phyloP scores from a whole-genome alignment of 1,284 basidiomycete species.

The Leccinum pallidistipes region DNA sequence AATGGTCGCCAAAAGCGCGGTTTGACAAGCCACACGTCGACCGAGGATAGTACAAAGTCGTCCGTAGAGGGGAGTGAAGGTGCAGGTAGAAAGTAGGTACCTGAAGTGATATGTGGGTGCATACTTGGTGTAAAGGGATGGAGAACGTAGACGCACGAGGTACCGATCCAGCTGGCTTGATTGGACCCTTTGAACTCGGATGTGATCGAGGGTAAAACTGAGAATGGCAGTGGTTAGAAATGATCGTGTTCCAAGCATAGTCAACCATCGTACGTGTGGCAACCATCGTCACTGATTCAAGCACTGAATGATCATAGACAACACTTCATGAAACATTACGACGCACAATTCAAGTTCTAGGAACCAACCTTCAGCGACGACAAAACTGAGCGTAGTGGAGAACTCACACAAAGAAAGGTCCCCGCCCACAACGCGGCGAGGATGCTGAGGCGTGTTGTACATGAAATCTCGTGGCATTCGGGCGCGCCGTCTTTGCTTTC shows the following conservation, averaged over 20 bases:
- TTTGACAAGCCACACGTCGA: constrained; percentile 13
- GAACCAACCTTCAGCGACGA: not conserved
- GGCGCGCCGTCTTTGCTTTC: not conserved
- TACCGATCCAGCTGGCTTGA: constrained; percentile 23
- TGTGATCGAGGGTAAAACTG: constrained; percentile 22
- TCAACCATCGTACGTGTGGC: constrained; percentile 16
- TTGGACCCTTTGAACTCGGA: constrained; percentile 21
- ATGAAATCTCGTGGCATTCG: constrained; percentile 11
- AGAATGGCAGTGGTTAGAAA: constrained; percentile 1
- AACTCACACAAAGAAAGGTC: constrained; percentile 22
- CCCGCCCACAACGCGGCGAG: constrained; percentile 17
- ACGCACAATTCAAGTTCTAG: constrained; percentile 25
- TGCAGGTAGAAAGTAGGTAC: constrained; percentile 18
- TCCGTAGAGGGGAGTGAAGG: constrained; percentile 22
- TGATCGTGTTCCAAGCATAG: not conserved
- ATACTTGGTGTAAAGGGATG: not conserved
- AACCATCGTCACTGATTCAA: constrained; percentile 25
- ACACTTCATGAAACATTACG: not conserved
- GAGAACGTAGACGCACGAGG: constrained; percentile 7
- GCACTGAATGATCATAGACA: not conserved
- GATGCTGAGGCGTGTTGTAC: constrained; percentile 8
- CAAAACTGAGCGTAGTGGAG: not conserved
- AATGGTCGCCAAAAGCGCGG: constrained; percentile 11
- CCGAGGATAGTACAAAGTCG: constrained; percentile 19
- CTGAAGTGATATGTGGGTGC: constrained; percentile 1